Evolutionary conservation across 257 asterid genomes (phyloP).

Genomic region (Capsicum pubescens): DNA sequence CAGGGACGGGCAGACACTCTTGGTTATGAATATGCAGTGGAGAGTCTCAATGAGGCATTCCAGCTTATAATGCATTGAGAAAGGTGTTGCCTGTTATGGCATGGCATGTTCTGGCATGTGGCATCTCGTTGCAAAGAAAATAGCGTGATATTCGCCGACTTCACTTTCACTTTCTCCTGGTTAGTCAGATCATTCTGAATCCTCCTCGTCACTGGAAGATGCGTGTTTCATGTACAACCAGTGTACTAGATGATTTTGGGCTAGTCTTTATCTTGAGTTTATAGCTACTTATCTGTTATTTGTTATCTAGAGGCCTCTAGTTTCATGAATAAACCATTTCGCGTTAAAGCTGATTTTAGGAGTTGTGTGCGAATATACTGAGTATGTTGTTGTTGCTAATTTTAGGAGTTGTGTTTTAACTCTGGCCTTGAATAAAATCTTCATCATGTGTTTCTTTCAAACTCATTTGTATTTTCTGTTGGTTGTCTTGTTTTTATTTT

Average conservation of each 20-base stretch:
- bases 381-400: neutral
- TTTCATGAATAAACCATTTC: conserved; percentile 21
- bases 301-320: neutral
- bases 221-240: neutral
- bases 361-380: neutral
- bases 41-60: conserved; percentile 71
- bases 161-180: conserved; percentile 4
- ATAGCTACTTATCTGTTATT: neutral
- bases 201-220: neutral
- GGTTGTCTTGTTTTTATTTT: neutral
- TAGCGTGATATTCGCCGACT: neutral
- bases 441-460: neutral
- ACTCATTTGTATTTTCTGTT: neutral
- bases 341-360: conserved; percentile 20
- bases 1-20: conserved; percentile 60
- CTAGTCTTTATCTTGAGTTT: neutral
- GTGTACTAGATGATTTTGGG: conserved; percentile 18
- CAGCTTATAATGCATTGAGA: conserved; percentile 74
- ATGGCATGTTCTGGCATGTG: neutral
- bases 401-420: neutral
- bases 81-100: neutral
- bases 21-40: conserved; percentile 77
- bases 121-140: neutral
- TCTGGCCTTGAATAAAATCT: neutral
- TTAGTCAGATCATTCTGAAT: conserved; percentile 9